Conservation (phyloP, 148 eudicot genomes). For the Arbutus unedo region DNA sequence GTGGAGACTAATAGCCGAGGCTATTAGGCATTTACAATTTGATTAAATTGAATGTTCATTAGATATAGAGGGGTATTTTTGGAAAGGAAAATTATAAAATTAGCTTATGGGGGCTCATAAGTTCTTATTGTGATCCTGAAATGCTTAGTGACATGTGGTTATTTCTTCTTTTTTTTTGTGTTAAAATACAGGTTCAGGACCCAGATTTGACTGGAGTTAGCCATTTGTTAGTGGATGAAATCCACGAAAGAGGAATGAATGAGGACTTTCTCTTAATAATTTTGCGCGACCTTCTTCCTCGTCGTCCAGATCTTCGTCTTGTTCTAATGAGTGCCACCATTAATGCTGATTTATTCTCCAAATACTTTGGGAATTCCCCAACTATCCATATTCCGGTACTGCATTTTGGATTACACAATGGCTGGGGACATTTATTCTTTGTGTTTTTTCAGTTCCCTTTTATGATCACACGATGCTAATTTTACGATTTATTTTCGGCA, state of each 20-base stretch:
- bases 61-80: conserved; percentile 1
- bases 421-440: conserved; percentile 10
- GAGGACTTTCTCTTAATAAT: conserved; percentile 93
- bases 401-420: conserved; percentile 7
- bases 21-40: neutral
- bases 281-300: conserved; percentile 86
- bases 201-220: conserved; percentile 80
- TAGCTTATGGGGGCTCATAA: conserved; percentile 4
- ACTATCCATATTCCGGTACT: conserved; percentile 85
- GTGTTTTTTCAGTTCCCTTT: conserved; percentile 1
- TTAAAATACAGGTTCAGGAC: conserved; percentile 66
- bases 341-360: conserved; percentile 88
- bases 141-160: conserved; percentile 11
- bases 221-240: conserved; percentile 96
- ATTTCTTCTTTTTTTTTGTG: neutral
- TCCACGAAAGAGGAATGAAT: conserved; percentile 98
- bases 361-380: conserved; percentile 87
- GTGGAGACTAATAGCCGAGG: neutral
- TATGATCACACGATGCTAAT: conserved; percentile 6
- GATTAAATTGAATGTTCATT: neutral
- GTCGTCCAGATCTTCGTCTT: conserved; percentile 81
- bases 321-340: conserved; percentile 98
- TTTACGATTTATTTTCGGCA: conserved; percentile 21
- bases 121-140: conserved; percentile 8
- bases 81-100: neutral